These are phyloP conservation scores for Phytopythium montanum DNA, from an alignment of 352 stramenopile genomes.

Conservation along the genomic window DNA sequence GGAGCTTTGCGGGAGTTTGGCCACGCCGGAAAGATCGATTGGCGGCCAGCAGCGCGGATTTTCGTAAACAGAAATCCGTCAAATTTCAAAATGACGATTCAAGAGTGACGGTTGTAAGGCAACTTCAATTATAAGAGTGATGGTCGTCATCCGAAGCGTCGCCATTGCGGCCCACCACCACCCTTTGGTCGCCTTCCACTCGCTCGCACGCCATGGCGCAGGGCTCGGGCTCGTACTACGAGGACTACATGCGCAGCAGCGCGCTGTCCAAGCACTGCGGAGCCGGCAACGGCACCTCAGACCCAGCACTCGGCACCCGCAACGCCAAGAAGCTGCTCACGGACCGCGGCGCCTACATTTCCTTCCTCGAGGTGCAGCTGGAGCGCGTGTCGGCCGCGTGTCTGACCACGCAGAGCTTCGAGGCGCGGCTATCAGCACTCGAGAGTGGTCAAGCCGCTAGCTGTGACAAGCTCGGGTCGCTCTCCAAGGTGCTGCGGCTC, in stretches of 20 bases:
- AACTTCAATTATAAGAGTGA: background rate
- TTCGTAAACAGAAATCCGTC: background rate
- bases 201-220: constrained; percentile 15
- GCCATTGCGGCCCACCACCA: background rate
- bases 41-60: no score
- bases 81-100: background rate
- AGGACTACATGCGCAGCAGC: constrained; percentile 79
- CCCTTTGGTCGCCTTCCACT: background rate
- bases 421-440: constrained; percentile 52
- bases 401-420: constrained; percentile 64
- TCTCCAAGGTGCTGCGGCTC: constrained; percentile 65
- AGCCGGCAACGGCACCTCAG: constrained; percentile 9
- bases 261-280: constrained; percentile 63
- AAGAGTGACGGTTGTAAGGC: background rate
- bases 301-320: constrained; percentile 11
- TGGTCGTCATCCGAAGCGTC: background rate
- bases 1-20: no score
- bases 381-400: constrained; percentile 83
- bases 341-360: constrained; percentile 84
- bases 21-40: no score
- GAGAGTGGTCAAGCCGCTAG: constrained; percentile 36
- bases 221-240: constrained; percentile 66
- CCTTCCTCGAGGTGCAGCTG: constrained; percentile 85
- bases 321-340: constrained; percentile 77
- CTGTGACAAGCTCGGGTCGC: constrained; percentile 57